These are phyloP conservation scores for Tulasnella sp. DNA, from an alignment of 768 basidiomycete genomes.

Conservation along the genomic window DNA sequence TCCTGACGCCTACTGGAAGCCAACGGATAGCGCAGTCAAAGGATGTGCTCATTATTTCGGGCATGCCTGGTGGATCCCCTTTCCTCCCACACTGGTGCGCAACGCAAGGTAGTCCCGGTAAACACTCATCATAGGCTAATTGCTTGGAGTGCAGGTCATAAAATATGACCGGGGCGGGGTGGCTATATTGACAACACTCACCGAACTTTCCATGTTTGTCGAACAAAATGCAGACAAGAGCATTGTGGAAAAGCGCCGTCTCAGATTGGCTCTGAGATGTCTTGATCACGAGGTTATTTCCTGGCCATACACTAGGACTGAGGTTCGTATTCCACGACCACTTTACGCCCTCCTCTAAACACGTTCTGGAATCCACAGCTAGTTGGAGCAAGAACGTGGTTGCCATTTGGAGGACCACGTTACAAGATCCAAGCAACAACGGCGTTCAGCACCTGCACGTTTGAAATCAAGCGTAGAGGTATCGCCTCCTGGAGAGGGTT, in stretches of 20 bases:
- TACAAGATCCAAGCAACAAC: constrained; percentile 51
- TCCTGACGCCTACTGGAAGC: constrained; percentile 69
- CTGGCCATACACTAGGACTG: constrained; percentile 61
- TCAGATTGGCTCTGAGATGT: constrained; percentile 60
- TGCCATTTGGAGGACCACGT: constrained; percentile 43
- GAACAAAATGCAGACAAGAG: constrained; percentile 54
- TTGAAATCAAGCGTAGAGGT: constrained; percentile 53
- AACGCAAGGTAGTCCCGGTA: constrained; percentile 27
- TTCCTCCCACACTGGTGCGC: constrained; percentile 62
- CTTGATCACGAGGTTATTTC: constrained; percentile 57
- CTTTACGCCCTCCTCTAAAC: not conserved
- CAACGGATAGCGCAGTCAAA: constrained; percentile 31
- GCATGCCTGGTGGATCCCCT: constrained; percentile 75
- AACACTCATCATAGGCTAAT: constrained; percentile 4
- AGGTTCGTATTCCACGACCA: constrained; percentile 39
- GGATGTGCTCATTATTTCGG: constrained; percentile 58
- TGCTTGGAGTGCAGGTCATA: constrained; percentile 48
- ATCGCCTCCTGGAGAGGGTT: constrained; percentile 49
- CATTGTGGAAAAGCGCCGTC: constrained; percentile 49
- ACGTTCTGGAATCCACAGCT: constrained; percentile 36
- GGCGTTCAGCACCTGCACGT: constrained; percentile 46
- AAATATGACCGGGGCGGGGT: constrained; percentile 61
- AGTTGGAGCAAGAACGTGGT: constrained; percentile 42
- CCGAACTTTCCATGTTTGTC: constrained; percentile 57
- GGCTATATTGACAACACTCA: constrained; percentile 45